These are phyloP conservation scores for Aspergillus carbonarius DNA, from an alignment of 2,329 filamentous ascomycete species.

Conservation along the genomic window DNA sequence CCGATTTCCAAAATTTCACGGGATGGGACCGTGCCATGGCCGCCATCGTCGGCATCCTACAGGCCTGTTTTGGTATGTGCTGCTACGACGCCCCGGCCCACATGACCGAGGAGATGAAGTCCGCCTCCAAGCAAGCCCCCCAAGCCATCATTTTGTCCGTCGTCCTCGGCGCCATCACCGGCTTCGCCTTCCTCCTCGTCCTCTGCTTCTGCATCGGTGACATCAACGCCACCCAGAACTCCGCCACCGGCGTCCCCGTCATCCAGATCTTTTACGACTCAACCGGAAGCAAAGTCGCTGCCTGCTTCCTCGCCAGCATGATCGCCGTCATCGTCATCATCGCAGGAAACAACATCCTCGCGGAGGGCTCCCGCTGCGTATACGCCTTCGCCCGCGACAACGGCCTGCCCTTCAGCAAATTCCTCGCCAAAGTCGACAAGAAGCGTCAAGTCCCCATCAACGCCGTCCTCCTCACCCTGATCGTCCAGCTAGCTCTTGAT, in stretches of 20 bases:
- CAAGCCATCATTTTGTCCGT: slow-evolving; percentile 49
- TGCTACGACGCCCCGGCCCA: slow-evolving; percentile 50
- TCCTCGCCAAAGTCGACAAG: slow-evolving; percentile 48
- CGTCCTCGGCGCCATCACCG: slow-evolving; percentile 46
- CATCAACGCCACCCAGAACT: slow-evolving; percentile 47
- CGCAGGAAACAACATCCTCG: slow-evolving; percentile 48
- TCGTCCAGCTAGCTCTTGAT: slow-evolving; percentile 54
- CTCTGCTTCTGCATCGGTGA: slow-evolving; percentile 55
- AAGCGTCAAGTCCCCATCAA: slow-evolving; percentile 51
- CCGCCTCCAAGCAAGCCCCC: slow-evolving; percentile 32
- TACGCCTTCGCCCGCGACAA: slow-evolving; percentile 52
- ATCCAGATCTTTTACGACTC: slow-evolving; percentile 56
- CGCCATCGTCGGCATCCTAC: slow-evolving; percentile 54
- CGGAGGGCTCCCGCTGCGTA: slow-evolving; percentile 48
- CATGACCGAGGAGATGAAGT: slow-evolving; percentile 48
- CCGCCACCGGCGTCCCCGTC: slow-evolving; percentile 52
- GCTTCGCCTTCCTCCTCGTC: slow-evolving; percentile 50
- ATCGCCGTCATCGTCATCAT: slow-evolving; percentile 52
- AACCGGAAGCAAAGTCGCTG: slow-evolving; percentile 45
- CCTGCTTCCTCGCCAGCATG: slow-evolving; percentile 48
- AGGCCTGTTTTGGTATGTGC: slow-evolving; percentile 56
- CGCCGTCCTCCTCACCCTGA: slow-evolving; percentile 48
- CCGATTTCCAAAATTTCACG: slow-evolving; percentile 55
- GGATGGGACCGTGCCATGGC: slow-evolving; percentile 53
- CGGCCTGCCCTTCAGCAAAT: slow-evolving; percentile 53